Conservation (phyloP, 495 filamentous ascomycete species). For the Penicillium parvum region DNA sequence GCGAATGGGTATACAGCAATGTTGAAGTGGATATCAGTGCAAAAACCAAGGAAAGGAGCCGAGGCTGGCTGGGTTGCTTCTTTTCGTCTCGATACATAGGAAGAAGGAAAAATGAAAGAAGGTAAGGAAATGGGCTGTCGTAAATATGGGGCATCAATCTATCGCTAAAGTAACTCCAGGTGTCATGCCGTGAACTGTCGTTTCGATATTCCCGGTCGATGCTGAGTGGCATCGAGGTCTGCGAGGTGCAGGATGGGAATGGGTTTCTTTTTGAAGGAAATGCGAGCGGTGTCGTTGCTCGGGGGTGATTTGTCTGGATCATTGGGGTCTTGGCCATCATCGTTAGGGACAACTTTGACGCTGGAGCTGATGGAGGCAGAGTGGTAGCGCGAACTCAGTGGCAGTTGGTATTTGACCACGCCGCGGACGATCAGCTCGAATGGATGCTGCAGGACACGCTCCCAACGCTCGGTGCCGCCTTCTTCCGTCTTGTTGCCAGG, state of each 20-base stretch:
- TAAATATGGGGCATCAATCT: slow-evolving; percentile 27
- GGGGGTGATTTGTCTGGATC: slow-evolving; percentile 13
- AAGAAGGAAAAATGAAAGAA: slow-evolving; percentile 8
- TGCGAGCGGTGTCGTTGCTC: slow-evolving; percentile 28
- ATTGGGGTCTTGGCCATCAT: slow-evolving; percentile 26
- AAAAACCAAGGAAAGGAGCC: neutral
- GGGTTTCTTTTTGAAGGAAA: slow-evolving; percentile 8
- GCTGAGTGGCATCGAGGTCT: slow-evolving; percentile 5
- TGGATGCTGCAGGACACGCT: slow-evolving; percentile 80
- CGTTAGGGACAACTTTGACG: slow-evolving; percentile 48
- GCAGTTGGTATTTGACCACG: slow-evolving; percentile 82
- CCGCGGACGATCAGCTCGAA: slow-evolving; percentile 91
- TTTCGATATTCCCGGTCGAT: slow-evolving; percentile 12
- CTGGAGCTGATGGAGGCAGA: slow-evolving; percentile 50
- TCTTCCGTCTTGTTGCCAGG: slow-evolving; percentile 88
- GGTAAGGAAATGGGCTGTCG: slow-evolving; percentile 16
- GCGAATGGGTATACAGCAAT: slow-evolving; percentile 25
- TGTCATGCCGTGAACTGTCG: slow-evolving; percentile 29
- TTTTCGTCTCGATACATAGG: slow-evolving; percentile 14
- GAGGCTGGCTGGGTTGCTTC: slow-evolving; percentile 5
- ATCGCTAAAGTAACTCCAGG: slow-evolving; percentile 20
- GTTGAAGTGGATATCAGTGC: slow-evolving; percentile 2
- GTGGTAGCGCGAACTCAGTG: slow-evolving; percentile 66
- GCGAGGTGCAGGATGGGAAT: slow-evolving; percentile 5
- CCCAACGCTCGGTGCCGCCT: slow-evolving; percentile 86